Evolutionary conservation across 75 land plant genomes (phyloP).

Genomic region (Sequoia sempervirens): DNA sequence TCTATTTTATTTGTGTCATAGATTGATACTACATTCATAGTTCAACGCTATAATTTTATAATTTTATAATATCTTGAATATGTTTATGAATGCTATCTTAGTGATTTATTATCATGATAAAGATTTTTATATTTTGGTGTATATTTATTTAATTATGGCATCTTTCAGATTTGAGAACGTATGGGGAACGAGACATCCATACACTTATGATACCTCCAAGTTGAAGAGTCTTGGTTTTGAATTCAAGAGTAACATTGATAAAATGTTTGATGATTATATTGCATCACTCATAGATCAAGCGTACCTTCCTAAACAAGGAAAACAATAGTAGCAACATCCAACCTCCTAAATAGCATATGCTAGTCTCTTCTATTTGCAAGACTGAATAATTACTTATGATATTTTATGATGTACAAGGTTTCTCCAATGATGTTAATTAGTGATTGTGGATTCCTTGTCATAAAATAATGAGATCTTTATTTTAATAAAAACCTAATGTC

Average conservation of each 20-base stretch:
- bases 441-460: no score
- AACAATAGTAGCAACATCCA: no score
- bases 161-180: conserved; percentile 30
- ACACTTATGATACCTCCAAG: conserved; percentile 47
- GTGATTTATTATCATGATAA: neutral
- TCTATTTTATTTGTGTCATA: no score
- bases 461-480: no score
- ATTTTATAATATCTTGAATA: neutral
- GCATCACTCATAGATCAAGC: conserved; percentile 20
- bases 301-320: no score
- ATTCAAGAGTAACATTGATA: conserved; percentile 38
- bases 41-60: neutral
- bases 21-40: no score
- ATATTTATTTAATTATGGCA: neutral
- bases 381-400: no score
- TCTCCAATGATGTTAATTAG: no score
- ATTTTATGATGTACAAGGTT: no score
- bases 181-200: conserved; percentile 17
- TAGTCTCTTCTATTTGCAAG: no score
- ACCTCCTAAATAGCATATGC: no score
- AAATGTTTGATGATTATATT: conserved; percentile 67
- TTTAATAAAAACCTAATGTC: no score
- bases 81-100: neutral
- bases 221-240: conserved; percentile 39
- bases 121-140: neutral